phyloP scores from a whole-genome alignment of 2,329 filamentous ascomycete genomes.

The Fusarium liriodendri region DNA sequence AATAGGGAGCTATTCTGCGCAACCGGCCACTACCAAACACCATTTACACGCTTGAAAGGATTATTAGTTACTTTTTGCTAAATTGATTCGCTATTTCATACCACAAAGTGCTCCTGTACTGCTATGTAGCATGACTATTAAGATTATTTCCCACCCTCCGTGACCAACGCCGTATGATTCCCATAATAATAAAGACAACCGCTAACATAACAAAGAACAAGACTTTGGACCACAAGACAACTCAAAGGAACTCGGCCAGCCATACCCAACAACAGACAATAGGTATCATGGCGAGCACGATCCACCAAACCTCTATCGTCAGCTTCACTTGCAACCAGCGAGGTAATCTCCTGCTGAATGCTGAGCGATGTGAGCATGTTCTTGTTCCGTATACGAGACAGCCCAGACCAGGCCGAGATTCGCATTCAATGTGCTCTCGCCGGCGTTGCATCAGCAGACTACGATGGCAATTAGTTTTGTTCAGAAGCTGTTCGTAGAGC shows the following conservation, averaged over 20 bases:
- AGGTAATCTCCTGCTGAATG: conserved; percentile 58
- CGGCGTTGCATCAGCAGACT: conserved; percentile 69
- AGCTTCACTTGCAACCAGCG: conserved; percentile 58
- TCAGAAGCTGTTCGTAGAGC: not conserved
- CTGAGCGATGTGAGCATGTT: conserved; percentile 57
- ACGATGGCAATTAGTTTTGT: not conserved
- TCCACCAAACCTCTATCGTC: conserved; percentile 62
- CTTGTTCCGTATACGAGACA: conserved; percentile 65
- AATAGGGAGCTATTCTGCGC: too few relatives aligned
- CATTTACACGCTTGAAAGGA: not conserved
- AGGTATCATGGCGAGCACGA: conserved; percentile 57
- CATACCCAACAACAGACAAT: conserved; percentile 54
- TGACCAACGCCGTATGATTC: not conserved
- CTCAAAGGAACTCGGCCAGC: conserved; percentile 38
- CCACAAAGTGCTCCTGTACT: not conserved
- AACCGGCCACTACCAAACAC: too few relatives aligned
- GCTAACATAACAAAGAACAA: not conserved
- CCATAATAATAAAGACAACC: not conserved
- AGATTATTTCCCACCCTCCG: not conserved
- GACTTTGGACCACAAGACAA: not conserved
- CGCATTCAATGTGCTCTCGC: conserved; percentile 70
- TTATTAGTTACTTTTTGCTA: not conserved
- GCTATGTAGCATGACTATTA: not conserved
- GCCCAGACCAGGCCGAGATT: conserved; percentile 66
- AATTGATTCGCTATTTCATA: not conserved